Evolutionary conservation across 179 eudicot species (phyloP).

Genomic region (Actinidia arguta): DNA sequence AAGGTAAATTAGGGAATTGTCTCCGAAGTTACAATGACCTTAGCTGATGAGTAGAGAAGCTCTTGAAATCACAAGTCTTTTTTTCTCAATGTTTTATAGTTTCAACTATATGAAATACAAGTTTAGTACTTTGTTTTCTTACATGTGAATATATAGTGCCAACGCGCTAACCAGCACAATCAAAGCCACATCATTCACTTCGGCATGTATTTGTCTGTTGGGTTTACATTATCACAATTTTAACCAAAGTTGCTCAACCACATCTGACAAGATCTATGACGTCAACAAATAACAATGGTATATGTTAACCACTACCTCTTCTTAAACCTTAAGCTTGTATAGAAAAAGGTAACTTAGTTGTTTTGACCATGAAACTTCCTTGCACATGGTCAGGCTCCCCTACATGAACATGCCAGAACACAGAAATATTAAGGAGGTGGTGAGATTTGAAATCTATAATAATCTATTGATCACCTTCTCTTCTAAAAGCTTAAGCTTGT

Average conservation of each 20-base stretch:
- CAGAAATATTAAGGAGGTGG: not conserved
- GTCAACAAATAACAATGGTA: not conserved
- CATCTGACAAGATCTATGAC: not conserved
- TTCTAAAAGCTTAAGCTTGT: not conserved
- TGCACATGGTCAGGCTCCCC: too few relatives aligned
- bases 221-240: not conserved
- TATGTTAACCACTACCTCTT: not conserved
- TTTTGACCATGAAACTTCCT: not conserved
- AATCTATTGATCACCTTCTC: not conserved
- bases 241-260: not conserved
- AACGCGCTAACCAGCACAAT: not conserved
- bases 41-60: not conserved
- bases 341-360: not conserved
- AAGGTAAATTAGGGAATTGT: not conserved
- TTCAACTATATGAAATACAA: not conserved
- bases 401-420: not conserved
- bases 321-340: not conserved
- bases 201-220: not conserved
- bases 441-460: not conserved
- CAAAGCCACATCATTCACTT: not conserved
- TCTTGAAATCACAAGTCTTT: not conserved
- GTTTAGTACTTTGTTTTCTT: not conserved
- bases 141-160: too few relatives aligned
- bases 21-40: not conserved
- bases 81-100: not conserved